phyloP scores from a whole-genome alignment of 495 filamentous ascomycete species.

The Wilcoxina mikolae region DNA sequence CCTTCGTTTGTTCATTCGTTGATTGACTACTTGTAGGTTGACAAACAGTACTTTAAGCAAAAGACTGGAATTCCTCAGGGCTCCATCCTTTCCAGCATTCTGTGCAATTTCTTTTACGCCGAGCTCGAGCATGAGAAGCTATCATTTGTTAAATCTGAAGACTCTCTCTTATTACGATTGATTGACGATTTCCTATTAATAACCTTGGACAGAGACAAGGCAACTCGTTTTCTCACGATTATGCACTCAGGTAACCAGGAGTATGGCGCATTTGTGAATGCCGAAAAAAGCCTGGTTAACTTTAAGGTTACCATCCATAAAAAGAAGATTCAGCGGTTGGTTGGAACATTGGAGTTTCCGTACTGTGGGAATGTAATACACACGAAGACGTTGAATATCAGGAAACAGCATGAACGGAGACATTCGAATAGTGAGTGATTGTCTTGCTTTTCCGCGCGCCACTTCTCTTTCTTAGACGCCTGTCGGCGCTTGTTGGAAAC shows the following conservation, averaged over 20 bases:
- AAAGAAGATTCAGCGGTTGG: conserved; percentile 37
- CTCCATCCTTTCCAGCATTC: conserved; percentile 64
- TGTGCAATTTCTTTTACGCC: conserved; percentile 93
- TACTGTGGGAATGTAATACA: conserved; percentile 77
- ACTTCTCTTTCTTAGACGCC: too few species aligned
- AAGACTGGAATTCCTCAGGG: conserved; percentile 85
- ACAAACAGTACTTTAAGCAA: conserved; percentile 79
- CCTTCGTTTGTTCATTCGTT: neutral
- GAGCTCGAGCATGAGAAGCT: conserved; percentile 59
- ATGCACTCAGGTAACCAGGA: conserved; percentile 66
- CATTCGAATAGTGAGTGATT: too few species aligned
- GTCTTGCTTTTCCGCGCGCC: too few species aligned
- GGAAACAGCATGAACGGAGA: conserved; percentile 41
- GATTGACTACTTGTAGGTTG: too few species aligned
- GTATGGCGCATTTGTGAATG: conserved; percentile 68
- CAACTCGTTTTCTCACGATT: conserved; percentile 51
- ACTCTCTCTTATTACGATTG: conserved; percentile 59
- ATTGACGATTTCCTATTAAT: conserved; percentile 90
- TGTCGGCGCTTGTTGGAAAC: too few species aligned
- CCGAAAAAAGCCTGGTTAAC: conserved; percentile 69
- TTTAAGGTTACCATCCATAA: conserved; percentile 53
- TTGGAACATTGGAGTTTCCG: conserved; percentile 47
- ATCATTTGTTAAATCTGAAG: conserved; percentile 43
- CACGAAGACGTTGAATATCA: conserved; percentile 58
- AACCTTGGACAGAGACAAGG: conserved; percentile 50